Evolutionary conservation across 495 filamentous ascomycete species (phyloP).

Genomic region (Aspergillus sclerotiicarbonarius): DNA sequence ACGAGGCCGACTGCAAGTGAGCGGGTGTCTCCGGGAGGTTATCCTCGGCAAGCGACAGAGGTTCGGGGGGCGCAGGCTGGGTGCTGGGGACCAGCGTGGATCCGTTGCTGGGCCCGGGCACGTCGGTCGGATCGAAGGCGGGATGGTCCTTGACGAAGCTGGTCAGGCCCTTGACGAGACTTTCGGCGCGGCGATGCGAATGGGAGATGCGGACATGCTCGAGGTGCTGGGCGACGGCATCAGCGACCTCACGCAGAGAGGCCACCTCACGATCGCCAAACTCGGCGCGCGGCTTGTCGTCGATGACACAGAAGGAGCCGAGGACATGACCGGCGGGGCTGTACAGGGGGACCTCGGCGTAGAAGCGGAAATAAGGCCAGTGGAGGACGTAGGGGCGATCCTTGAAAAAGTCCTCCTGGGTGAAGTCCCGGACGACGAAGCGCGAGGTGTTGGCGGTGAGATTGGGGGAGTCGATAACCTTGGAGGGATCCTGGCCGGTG

Average conservation of each 20-base stretch:
- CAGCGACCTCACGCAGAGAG: conserved; percentile 31
- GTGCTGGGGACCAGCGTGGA: not conserved
- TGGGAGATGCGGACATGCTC: conserved; percentile 32
- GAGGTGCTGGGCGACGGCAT: conserved; percentile 31
- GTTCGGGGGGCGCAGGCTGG: not conserved
- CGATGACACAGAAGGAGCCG: conserved; percentile 60
- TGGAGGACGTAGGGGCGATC: conserved; percentile 38
- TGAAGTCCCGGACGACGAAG: conserved; percentile 51
- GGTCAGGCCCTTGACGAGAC: conserved; percentile 31
- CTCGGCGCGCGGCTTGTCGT: conserved; percentile 47
- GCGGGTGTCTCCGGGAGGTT: not conserved
- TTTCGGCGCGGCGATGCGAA: conserved; percentile 28
- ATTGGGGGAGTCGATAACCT: conserved; percentile 24
- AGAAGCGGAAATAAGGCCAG: conserved; percentile 53
- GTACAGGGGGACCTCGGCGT: conserved; percentile 61
- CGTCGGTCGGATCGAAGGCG: conserved; percentile 26
- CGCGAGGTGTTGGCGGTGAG: conserved; percentile 34
- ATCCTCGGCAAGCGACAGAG: not conserved
- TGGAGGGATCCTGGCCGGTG: conserved; percentile 22
- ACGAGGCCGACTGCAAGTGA: not conserved
- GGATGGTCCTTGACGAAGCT: conserved; percentile 31
- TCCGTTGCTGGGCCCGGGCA: conserved; percentile 12
- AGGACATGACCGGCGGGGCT: conserved; percentile 59
- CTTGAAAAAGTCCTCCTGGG: conserved; percentile 46
- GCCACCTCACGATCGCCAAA: conserved; percentile 27